Evolutionary conservation across 129 eudicot genomes (phyloP).

Genomic region (Ambrosia trifida): DNA sequence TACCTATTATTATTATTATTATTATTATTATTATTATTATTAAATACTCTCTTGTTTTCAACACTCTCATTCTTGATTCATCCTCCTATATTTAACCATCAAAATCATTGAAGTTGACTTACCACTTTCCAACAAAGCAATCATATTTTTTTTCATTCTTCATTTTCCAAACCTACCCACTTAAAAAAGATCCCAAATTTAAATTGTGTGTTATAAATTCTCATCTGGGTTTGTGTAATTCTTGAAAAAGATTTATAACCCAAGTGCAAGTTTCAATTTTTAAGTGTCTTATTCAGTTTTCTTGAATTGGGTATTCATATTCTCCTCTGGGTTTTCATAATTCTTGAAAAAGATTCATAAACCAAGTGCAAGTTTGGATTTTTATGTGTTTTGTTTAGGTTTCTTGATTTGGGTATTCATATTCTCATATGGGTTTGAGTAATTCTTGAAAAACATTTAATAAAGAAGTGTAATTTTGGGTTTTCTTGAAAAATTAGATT

Average conservation of each 20-base stretch:
- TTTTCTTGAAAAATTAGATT: not conserved
- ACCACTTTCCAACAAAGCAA: conserved; percentile 20
- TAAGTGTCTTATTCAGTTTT: not conserved
- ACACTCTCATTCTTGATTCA: not conserved
- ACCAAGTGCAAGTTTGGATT: no score
- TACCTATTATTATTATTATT: no score
- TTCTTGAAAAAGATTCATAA: no score
- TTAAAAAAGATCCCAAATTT: conserved; percentile 12
- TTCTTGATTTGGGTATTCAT: conserved; percentile 21
- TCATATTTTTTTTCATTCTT: not conserved
- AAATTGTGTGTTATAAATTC: conserved; percentile 2
- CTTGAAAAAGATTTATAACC: conserved; percentile 1
- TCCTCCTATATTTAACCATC: conserved; percentile 12
- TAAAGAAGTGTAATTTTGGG: no score
- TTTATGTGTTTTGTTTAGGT: no score
- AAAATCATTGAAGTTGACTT: conserved; percentile 35
- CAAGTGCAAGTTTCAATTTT: conserved; percentile 1
- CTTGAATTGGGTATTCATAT: conserved; percentile 18
- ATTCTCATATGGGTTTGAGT: no score
- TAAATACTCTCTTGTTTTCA: conserved; percentile 8
- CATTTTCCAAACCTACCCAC: conserved; percentile 36
- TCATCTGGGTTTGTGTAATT: not conserved
- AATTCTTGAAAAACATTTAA: no score
- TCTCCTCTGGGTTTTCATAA: no score
- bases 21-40: not conserved